Percentiles rank a stretch among this genome's conserved stretches.
Conservation (phyloP, 2,329 filamentous ascomycete genomes). For the Endoconidiophora laricicola region DNA sequence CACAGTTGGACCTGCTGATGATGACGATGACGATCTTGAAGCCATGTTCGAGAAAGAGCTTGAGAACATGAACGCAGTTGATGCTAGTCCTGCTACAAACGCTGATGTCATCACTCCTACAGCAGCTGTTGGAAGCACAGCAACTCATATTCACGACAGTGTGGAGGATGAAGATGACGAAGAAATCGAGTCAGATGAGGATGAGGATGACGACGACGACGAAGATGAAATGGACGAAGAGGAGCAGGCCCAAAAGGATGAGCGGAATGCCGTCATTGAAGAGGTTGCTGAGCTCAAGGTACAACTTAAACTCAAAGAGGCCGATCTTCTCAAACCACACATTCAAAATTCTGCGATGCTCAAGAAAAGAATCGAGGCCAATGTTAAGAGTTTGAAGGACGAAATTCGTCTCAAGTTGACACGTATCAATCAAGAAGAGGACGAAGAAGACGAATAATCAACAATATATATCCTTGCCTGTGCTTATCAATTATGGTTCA, state of each 20-base stretch:
- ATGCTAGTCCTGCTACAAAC: conserved; percentile 27
- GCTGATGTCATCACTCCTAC: conserved; percentile 30
- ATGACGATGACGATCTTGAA: conserved; percentile 34
- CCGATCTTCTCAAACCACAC: conserved; percentile 23
- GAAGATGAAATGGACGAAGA: conserved; percentile 39
- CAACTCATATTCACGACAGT: conserved; percentile 26
- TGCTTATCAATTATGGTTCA: neutral
- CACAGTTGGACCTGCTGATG: conserved; percentile 42
- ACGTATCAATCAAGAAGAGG: conserved; percentile 21
- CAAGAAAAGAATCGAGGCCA: conserved; percentile 30
- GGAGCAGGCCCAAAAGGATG: conserved; percentile 30
- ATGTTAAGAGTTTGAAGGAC: conserved; percentile 30
- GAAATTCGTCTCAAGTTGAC: conserved; percentile 30
- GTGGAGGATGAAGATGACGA: conserved; percentile 31
- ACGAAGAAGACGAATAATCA: conserved; percentile 8
- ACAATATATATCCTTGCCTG: no score
- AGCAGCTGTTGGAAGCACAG: conserved; percentile 26
- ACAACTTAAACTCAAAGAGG: conserved; percentile 29
- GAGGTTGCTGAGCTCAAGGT: conserved; percentile 37
- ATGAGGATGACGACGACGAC: conserved; percentile 33
- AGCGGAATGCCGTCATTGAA: conserved; percentile 37
- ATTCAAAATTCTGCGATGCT: conserved; percentile 30
- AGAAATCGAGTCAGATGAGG: conserved; percentile 30
- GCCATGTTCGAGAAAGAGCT: conserved; percentile 38
- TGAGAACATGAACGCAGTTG: conserved; percentile 23